Evolutionary conservation across 768 basidiomycete species (phyloP), one percentile per base, ranked within the genome.

Genomic region (Boletellus ananiceps): DNA sequence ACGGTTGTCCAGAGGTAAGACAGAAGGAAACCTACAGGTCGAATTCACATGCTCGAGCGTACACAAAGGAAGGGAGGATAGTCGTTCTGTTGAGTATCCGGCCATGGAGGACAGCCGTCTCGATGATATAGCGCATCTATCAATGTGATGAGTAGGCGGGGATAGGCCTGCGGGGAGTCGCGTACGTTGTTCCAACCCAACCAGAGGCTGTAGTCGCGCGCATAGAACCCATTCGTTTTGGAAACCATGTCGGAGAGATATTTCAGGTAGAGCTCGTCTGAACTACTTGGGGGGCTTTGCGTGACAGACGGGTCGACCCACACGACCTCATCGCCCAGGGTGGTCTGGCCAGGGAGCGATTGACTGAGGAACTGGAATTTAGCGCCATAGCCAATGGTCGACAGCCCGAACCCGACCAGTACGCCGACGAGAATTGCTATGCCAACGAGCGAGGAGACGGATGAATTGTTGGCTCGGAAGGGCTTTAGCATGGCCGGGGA

Each of bases 151-250:
- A 56, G 39, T 11, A 13, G 0, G 25, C 1, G 6, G n/a, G 25
- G 13, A 29, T 14, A 14, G 21, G 18, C 9, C 1, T 1, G 2
- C 13, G 5, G 33, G 1, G 43, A 11, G 16, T 16, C 7, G 49
- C 51, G 21, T 37, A 77, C 74, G 50, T 77, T 78, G 46, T 77
- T 77, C 73, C 73, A 78, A 13, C 75, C 77, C n/a, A 78, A 60
- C 54, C 74, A 75, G 7, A 76, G 61, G 52, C 71, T 75, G 51
- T 67, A 77, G 36, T 77, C 75, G 37, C 77, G 69, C 3, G 67
- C 69, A 49, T 72, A 76, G 50, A 69, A 78, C 3, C 75, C 75
- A 2, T 73, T 63, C 5, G 76, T 77, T 36, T 57, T 61, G 12
- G 61, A 51, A 0, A 76, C 71, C 47, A 76, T 60, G 16, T 61